A percentile compares a stretch with the other conserved stretches of the same genome.
Evolutionary conservation across 495 filamentous ascomycete genomes (phyloP).

Genomic region (Jackrogersella minutella): DNA sequence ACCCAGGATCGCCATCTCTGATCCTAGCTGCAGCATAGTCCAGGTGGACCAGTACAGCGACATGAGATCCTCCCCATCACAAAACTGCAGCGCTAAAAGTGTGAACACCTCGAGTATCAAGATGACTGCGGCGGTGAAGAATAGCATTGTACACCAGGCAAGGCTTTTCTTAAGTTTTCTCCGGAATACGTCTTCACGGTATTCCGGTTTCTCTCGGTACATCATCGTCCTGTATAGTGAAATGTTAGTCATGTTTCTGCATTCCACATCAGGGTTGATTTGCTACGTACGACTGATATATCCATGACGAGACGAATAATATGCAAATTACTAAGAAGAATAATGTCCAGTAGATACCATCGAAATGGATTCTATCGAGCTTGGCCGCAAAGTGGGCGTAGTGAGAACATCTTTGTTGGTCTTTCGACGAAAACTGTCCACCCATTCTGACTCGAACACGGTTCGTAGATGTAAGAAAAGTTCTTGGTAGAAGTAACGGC

Average conservation of each 20-base stretch:
- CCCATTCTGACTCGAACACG: constrained; percentile 40
- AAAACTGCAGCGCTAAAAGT: constrained; percentile 55
- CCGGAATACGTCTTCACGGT: constrained; percentile 30
- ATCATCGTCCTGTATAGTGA: constrained; percentile 29
- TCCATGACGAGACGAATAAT: constrained; percentile 50
- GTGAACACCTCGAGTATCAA: constrained; percentile 55
- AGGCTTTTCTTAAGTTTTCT: constrained; percentile 27
- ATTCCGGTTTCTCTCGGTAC: constrained; percentile 17
- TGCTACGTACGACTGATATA: constrained; percentile 51
- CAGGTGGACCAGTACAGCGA: constrained; percentile 59
- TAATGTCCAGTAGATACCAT: constrained; percentile 57
- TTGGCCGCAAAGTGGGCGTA: constrained; percentile 56
- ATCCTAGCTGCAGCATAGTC: constrained; percentile 57
- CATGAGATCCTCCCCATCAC: constrained; percentile 59
- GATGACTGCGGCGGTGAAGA: constrained; percentile 43
- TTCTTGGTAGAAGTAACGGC: not conserved
- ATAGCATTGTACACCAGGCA: constrained; percentile 47
- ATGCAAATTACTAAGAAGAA: constrained; percentile 52
- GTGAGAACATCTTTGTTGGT: constrained; percentile 49
- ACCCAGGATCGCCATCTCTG: constrained; percentile 58
- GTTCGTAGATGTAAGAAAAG: not conserved
- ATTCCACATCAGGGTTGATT: not conserved
- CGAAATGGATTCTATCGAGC: constrained; percentile 51
- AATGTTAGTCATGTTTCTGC: not conserved
- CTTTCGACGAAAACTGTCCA: constrained; percentile 44